Evolutionary conservation across 805 yeast species (phyloP), one percentile per base, ranked within the genome.

Genomic region (Candida sanyiensis): DNA sequence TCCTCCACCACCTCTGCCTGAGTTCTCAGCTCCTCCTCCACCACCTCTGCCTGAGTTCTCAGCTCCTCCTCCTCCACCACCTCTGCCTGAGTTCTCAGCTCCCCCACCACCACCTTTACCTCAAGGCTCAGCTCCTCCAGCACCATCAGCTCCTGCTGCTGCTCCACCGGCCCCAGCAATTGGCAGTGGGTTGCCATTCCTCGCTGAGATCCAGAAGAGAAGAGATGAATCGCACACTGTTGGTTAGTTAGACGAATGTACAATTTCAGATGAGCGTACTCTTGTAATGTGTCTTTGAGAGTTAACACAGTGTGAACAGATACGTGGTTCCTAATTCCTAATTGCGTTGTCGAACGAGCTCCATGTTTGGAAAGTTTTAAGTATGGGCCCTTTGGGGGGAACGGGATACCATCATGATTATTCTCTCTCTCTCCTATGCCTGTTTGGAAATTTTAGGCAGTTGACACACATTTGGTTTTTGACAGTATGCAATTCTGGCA

Each of bases 201-300:
- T 73, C 10, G 67, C 72, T 4, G 72, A 73, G 43, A 73, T 73
- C 38, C 72, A 70, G 48, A 66, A 63, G 24, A 66, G 68, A 44
- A 61, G 78, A 44, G 72, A 67, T 41, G 75, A 71, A 13, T 48
- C 65, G 19, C 61, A 62, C 49, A 73, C 67, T 26, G 67, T 70
- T n/a, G 70, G 63, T 13, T 70, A 57, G 39, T 20, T 9, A 12
- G 3, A 7, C n/a, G 4, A 12, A n/a, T 15, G 32, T 36, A 26
- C 8, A 20, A 28, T 33, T 27, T 27, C 7, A 15, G 8, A n/a
- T n/a, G n/a, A n/a, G n/a, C n/a, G n/a, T n/a, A n/a, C n/a, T n/a
- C n/a, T n/a, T n/a, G n/a, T n/a, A n/a, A n/a, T n/a, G n/a, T n/a
- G n/a, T n/a, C n/a, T n/a, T n/a, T n/a, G n/a, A n/a, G n/a, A n/a